Base-by-base conservation (phyloP, 225 moss, liverwort and hornwort species). In the Rhytidiadelphus loreus region DNA sequence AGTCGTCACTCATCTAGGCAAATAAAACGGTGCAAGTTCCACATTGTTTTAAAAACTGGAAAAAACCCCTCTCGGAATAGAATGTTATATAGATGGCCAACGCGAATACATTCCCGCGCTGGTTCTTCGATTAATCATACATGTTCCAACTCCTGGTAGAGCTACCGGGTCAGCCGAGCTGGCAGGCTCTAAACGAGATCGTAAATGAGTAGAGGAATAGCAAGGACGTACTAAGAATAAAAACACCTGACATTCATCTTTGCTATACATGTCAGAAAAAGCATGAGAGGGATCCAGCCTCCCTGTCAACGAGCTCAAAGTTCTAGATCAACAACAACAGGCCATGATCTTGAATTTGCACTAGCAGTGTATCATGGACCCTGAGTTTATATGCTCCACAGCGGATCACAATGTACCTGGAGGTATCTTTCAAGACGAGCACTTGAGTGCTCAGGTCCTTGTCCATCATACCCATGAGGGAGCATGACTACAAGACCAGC, bases 401-500 rank as follows among this genome's bases (percentile, higher is more conserved):
- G 52, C 23, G 29, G 59, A 76, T 57, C 75, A 74, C 56, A 33
- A 62, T 60, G 61, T 93, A 99, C 98, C 96, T 94, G 97, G 65
- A 99, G 96, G 77, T 93, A 99, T 93, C 98, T 94, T 90, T 99
- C 98, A 76, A 95, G 92, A 69, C 97, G 96, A 81, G 92, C 95
- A 90, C 98, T 99, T 59, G 98, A 99, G 88, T 99, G 98, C 91
- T 99, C 98, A 60, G 98, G 98, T 63, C 98, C 98, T 92, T 99
- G 98, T 64, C 98, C 98, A 89, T 99, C 98, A 86, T 99, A 99
- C 29, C 98, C 98, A 90, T 99, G 98, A 59, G 98, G 98, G 63
- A 99, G 93, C 93, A 97, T 91, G 85, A 96, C 91, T 46, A 97
- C 97, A 77, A 98, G 88, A 77, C 98, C 98, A 83, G 97, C 94